Evolutionary conservation across 306 rosid genomes (phyloP).

Genomic region (Cyclanthera cordifolia): DNA sequence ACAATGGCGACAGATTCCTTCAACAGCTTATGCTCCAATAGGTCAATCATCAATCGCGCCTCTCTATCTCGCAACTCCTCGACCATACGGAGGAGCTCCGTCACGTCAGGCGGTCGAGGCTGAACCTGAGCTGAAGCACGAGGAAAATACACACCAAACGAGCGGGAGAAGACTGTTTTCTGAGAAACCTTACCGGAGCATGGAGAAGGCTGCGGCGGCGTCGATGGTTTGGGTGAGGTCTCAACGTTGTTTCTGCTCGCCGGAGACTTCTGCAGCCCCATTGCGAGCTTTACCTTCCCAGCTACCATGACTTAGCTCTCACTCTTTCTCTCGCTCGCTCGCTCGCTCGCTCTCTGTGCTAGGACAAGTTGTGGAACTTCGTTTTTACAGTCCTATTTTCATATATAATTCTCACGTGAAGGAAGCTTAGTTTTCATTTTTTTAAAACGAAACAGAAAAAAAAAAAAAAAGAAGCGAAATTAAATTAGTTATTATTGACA

Average conservation of each 20-base stretch:
- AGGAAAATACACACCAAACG: constrained; percentile 79
- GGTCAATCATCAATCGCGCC: constrained; percentile 76
- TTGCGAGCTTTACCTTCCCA: constrained; percentile 71
- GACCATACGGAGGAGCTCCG: constrained; percentile 68
- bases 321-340: not conserved
- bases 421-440: no score
- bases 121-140: constrained; percentile 96
- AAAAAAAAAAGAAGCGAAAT: no score
- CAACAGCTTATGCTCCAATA: constrained; percentile 67
- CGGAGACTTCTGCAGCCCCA: constrained; percentile 78
- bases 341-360: not conserved
- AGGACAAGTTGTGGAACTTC: not conserved
- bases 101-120: constrained; percentile 80
- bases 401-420: constrained; percentile 25
- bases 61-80: constrained; percentile 93
- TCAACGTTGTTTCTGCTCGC: constrained; percentile 24
- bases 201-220: constrained; percentile 26
- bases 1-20: constrained; percentile 69
- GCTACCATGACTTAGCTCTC: constrained; percentile 53
- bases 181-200: constrained; percentile 44
- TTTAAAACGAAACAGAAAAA: no score
- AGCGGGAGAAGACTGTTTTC: constrained; percentile 69
- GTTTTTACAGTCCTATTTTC: constrained; percentile 21
- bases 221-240: constrained; percentile 46
- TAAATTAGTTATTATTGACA: no score